Base-by-base conservation (phyloP, 2,329 filamentous ascomycete species). In the Colletotrichum caudatum region DNA sequence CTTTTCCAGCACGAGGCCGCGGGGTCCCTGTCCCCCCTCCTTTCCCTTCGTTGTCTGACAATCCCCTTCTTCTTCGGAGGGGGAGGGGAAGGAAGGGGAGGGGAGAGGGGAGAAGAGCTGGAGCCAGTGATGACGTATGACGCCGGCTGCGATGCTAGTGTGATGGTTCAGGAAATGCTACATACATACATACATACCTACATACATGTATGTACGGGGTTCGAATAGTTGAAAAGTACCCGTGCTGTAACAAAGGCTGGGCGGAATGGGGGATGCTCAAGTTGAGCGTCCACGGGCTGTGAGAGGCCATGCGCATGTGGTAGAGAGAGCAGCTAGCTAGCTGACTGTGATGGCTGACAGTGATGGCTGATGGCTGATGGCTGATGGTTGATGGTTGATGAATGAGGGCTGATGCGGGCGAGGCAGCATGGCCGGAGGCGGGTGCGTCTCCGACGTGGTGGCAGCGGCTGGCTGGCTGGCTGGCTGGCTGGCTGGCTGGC, bases 61-160 rank as follows among this genome's bases (percentile, higher is more conserved):
- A 37, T 33, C 53, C 12, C 20, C 39, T 56, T 54, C 54, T 54
- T 44, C 54, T 54, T 44, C 53, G 29, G 46, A 23, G 48, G 7
- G 62, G 37, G 59, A 33, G 26, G 14, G 50, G 26, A n/a, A n/a
- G n/a, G n/a, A n/a, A n/a, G n/a, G n/a, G n/a, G n/a, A n/a, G n/a
- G n/a, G 16, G 48, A 18, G 3, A 12, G 23, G 26, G 50, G 33
- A 11, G 61, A 35, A 54, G 20, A 50, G 39, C 37, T 26, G 44
- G 48, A 64, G 20, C 53, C 41, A 14, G 37, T 20, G 46, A 72
- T 72, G 69, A 72, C 69, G 69, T 72, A 69, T 48, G 37, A 16
- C 39, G 46, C 23, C 56, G 65, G 51, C 29, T 39, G 23, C 29
- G n/a, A 57, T 29, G 26, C 50, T 26, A 58, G 20, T 46, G 51